phyloP scores from a whole-genome alignment of 1,139 yeast genomes.

The Lodderomyces metapsilosis region DNA sequence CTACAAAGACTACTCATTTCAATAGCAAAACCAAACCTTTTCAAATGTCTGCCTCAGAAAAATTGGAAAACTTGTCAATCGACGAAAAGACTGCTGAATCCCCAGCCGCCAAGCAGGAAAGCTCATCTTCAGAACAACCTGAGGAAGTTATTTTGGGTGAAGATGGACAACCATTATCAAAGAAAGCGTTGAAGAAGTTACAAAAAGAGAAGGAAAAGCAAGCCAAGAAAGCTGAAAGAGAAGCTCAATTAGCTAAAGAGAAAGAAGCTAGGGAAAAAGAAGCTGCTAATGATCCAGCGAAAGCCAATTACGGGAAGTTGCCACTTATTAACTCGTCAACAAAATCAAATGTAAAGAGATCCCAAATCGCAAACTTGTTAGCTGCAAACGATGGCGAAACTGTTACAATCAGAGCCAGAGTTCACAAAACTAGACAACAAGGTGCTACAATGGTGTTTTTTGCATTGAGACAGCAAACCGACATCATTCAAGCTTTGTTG shows the following conservation, averaged over 20 bases:
- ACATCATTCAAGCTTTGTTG: conserved; percentile 78
- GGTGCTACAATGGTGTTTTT: conserved; percentile 93
- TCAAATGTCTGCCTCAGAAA: conserved; percentile 14
- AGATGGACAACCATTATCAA: conserved; percentile 94
- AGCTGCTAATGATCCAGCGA: conserved; percentile 77
- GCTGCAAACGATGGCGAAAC: conserved; percentile 72
- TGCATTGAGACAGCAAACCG: conserved; percentile 86
- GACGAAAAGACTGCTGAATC: conserved; percentile 13
- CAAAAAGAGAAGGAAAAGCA: conserved; percentile 94
- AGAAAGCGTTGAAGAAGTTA: conserved; percentile 91
- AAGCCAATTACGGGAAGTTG: conserved; percentile 82
- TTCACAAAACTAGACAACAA: conserved; percentile 90
- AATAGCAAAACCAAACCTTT: background rate
- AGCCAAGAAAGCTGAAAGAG: conserved; percentile 88
- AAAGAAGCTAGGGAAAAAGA: conserved; percentile 76
- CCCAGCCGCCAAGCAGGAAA: conserved; percentile 14
- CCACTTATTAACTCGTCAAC: conserved; percentile 81
- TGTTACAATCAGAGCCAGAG: conserved; percentile 88
- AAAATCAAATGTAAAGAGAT: conserved; percentile 56
- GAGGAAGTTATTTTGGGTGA: conserved; percentile 53
- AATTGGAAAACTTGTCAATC: conserved; percentile 15
- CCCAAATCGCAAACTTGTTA: conserved; percentile 54
- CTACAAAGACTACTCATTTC: too few species aligned
- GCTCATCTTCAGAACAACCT: conserved; percentile 14
- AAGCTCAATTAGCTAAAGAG: conserved; percentile 83